Percentiles rank a stretch among this genome's conserved stretches.
Conservation (phyloP, 208 protist species). For the Endotrypanum monterogeii region DNA sequence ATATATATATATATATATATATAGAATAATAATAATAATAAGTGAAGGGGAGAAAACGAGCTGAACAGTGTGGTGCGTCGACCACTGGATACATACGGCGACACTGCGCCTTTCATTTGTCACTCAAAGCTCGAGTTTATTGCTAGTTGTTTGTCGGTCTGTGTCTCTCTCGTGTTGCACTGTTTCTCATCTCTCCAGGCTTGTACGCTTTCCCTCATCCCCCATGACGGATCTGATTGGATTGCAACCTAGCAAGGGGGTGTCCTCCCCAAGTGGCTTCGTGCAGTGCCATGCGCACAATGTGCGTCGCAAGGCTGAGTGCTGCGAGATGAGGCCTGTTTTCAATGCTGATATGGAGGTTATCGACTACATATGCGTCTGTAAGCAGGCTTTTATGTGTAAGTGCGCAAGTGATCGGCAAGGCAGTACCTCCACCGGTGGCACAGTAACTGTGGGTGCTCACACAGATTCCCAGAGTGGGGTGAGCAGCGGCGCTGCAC, state of each 20-base stretch:
- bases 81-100: not conserved
- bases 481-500: constrained; percentile 1
- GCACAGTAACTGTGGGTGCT: not conserved
- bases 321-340: constrained; percentile 50
- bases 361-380: constrained; percentile 59
- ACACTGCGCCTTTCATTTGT: not conserved
- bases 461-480: not conserved
- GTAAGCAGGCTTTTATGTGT: constrained; percentile 43
- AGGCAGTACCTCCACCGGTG: not conserved
- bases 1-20: not conserved
- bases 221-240: constrained; percentile 6
- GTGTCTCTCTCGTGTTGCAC: not conserved
- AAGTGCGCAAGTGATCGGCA: constrained; percentile 16
- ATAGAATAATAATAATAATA: not conserved
- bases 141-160: not conserved
- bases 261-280: constrained; percentile 32
- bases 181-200: not conserved
- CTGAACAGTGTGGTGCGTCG: not conserved
- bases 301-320: constrained; percentile 47
- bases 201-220: not conserved
- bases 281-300: constrained; percentile 60
- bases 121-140: not conserved
- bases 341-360: constrained; percentile 73
- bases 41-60: not conserved
- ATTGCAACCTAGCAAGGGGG: not conserved